A percentile compares a stretch with the other conserved stretches of the same genome.
Conservation (phyloP, 176 grass and related monocot species). For the Ensete glaucum region DNA sequence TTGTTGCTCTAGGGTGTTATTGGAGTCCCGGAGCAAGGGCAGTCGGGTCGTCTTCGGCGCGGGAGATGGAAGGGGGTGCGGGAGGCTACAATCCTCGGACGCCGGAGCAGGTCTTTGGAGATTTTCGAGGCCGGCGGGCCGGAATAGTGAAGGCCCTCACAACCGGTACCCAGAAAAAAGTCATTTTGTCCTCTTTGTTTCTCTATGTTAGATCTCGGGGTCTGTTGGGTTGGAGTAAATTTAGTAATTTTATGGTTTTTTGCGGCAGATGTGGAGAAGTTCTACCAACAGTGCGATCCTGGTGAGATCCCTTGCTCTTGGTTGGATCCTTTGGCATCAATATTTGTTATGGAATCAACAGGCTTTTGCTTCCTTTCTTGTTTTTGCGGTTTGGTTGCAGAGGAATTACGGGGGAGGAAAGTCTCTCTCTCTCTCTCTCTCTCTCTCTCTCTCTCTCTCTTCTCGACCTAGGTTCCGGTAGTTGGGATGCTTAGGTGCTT, state of each 20-base stretch:
- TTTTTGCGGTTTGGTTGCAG: too few species aligned
- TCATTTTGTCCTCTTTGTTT: not conserved
- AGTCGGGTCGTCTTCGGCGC: too few species aligned
- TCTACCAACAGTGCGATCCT: conserved; percentile 13
- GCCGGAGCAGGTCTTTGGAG: conserved; percentile 5
- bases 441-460: too few species aligned
- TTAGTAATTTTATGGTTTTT: not conserved
- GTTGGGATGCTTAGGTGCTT: too few species aligned
- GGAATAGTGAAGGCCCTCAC: conserved; percentile 4
- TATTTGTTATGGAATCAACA: not conserved
- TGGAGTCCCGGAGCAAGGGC: not conserved
- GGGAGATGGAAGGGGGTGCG: not conserved
- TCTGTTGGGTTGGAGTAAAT: not conserved
- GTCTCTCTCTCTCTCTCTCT: too few species aligned
- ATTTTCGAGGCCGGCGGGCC: conserved; percentile 9
- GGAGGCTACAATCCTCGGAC: conserved; percentile 1
- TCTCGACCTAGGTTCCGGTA: too few species aligned
- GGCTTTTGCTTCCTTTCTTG: too few species aligned
- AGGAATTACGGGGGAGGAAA: not conserved
- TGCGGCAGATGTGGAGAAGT: conserved; percentile 8
- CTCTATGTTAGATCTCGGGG: not conserved
- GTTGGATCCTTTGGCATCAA: too few species aligned
- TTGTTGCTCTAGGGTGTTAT: not conserved
- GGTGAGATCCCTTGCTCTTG: not conserved
- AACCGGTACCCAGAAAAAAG: not conserved